Conservation (phyloP, 768 basidiomycete species). For the Termitomyces sp. region DNA sequence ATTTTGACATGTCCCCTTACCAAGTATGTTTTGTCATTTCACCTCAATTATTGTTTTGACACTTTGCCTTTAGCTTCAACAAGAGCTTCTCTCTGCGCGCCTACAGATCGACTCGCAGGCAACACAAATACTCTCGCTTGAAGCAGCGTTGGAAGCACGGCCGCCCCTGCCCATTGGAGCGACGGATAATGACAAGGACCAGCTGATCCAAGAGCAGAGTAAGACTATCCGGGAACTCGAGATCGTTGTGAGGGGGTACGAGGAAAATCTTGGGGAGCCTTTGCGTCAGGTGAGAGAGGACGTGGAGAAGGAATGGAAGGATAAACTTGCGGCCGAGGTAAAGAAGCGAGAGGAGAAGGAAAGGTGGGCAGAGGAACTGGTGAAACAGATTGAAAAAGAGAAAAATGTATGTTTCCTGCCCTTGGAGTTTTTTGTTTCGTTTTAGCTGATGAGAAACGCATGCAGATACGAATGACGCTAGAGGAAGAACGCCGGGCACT, state of each 20-base stretch:
- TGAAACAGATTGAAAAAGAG: constrained; percentile 76
- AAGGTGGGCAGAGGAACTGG: constrained; percentile 70
- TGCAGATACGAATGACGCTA: constrained; percentile 53
- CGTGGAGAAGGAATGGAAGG: constrained; percentile 71
- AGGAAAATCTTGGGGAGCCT: constrained; percentile 70
- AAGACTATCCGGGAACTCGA: constrained; percentile 80
- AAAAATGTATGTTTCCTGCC: constrained; percentile 45
- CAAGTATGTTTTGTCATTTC: constrained; percentile 43
- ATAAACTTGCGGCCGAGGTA: constrained; percentile 54
- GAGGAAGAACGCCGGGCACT: constrained; percentile 79
- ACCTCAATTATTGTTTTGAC: background rate
- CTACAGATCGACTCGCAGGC: constrained; percentile 78
- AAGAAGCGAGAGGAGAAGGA: constrained; percentile 65
- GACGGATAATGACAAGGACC: constrained; percentile 73
- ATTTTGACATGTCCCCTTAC: constrained; percentile 87
- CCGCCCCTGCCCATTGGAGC: constrained; percentile 65
- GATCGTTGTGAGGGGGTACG: constrained; percentile 63
- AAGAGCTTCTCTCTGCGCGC: constrained; percentile 79
- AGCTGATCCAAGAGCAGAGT: constrained; percentile 65
- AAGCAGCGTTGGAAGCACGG: constrained; percentile 69
- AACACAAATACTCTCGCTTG: constrained; percentile 79
- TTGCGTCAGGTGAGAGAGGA: constrained; percentile 64
- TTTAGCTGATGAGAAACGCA: background rate
- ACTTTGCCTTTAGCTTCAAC: constrained; percentile 57
- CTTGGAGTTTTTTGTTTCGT: background rate